These are phyloP conservation scores for Venturia carpophila DNA, from an alignment of 2,329 filamentous ascomycete genomes.

Conservation along the genomic window DNA sequence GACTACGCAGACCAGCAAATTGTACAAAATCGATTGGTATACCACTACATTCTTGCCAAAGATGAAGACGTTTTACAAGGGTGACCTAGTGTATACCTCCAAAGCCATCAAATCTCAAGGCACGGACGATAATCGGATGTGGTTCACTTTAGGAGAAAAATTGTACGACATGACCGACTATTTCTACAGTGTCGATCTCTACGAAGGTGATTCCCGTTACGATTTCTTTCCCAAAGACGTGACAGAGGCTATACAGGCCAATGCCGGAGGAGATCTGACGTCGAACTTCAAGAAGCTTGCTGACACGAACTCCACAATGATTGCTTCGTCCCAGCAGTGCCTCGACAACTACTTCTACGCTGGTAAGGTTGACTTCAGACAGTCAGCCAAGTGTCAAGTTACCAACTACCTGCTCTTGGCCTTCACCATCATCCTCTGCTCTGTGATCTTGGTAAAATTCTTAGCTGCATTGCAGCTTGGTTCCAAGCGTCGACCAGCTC, in stretches of 20 bases:
- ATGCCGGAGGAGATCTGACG: conserved; percentile 74
- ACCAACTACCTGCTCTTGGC: conserved; percentile 87
- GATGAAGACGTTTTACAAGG: conserved; percentile 82
- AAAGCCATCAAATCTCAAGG: conserved; percentile 57
- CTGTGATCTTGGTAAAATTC: conserved; percentile 81
- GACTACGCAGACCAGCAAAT: conserved; percentile 46
- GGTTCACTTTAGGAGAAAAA: conserved; percentile 68
- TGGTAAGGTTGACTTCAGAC: conserved; percentile 78
- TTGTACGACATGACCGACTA: conserved; percentile 93
- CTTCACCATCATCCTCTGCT: conserved; percentile 76
- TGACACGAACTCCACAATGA: conserved; percentile 44
- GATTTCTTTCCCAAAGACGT: conserved; percentile 65
- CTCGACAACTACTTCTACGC: conserved; percentile 76
- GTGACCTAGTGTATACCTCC: conserved; percentile 67
- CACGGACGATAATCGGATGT: conserved; percentile 57
- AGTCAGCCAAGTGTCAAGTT: conserved; percentile 65
- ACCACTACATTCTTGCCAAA: conserved; percentile 60
- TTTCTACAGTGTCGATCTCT: conserved; percentile 62
- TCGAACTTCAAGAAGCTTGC: conserved; percentile 46
- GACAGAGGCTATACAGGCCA: conserved; percentile 59
- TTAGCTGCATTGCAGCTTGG: conserved; percentile 87
- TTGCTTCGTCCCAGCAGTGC: conserved; percentile 67
- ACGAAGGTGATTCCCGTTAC: conserved; percentile 48
- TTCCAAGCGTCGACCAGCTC: conserved; percentile 77
- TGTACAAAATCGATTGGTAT: conserved; percentile 71